A percentile compares a stretch with the other conserved stretches of the same genome.
Conservation (phyloP, 2,329 filamentous ascomycete species). For the Microsporum canis region DNA sequence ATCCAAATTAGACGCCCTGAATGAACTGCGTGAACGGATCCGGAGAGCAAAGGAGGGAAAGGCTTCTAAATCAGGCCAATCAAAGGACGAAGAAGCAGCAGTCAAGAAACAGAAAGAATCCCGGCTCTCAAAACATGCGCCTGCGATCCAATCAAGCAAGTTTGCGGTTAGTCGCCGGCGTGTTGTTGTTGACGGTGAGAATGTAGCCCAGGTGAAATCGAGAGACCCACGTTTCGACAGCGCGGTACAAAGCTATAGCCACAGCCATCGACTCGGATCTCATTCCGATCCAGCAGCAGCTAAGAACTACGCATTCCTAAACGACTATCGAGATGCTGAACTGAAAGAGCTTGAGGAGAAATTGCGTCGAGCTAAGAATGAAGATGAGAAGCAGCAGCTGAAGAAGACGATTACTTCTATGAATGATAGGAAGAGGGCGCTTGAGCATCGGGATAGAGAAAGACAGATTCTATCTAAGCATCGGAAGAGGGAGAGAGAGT, state of each 20-base stretch:
- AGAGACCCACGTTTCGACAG: constrained; percentile 87
- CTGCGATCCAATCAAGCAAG: constrained; percentile 70
- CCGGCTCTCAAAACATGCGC: constrained; percentile 68
- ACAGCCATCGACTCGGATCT: constrained; percentile 30
- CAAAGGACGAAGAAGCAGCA: constrained; percentile 25
- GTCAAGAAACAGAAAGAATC: constrained; percentile 21
- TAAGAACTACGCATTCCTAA: constrained; percentile 75
- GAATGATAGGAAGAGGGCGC: constrained; percentile 64
- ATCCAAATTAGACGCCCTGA: constrained; percentile 17
- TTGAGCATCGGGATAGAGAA: constrained; percentile 57
- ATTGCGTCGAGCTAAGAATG: constrained; percentile 56
- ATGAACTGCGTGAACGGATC: constrained; percentile 31
- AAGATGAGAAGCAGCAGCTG: constrained; percentile 54
- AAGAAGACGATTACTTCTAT: constrained; percentile 65
- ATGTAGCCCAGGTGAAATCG: constrained; percentile 44
- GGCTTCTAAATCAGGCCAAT: constrained; percentile 19
- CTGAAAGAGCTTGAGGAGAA: constrained; percentile 60
- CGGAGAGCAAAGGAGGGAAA: constrained; percentile 36
- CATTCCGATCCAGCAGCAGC: constrained; percentile 37
- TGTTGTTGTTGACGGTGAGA: constrained; percentile 48
- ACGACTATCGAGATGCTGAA: constrained; percentile 76
- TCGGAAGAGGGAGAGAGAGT: constrained; percentile 68
- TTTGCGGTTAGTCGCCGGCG: constrained; percentile 71
- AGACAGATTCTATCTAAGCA: constrained; percentile 62
- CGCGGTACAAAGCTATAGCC: constrained; percentile 34